Conservation (phyloP, 2,329 filamentous ascomycete species). For the Penicillium sp. region DNA sequence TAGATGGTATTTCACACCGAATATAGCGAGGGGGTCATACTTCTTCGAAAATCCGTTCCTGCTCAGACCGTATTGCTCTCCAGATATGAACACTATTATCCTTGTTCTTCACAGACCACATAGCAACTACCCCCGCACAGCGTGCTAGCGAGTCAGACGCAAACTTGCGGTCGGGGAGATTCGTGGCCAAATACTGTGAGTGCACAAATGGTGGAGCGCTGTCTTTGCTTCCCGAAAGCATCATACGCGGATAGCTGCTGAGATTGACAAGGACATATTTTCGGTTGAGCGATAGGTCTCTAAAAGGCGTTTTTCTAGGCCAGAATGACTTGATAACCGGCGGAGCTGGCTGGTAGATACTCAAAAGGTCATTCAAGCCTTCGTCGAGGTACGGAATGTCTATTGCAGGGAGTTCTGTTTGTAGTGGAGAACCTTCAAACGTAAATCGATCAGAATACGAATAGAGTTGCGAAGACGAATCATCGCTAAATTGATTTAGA, state of each 20-base stretch:
- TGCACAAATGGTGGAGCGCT: constrained; percentile 4
- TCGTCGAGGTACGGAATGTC: background rate
- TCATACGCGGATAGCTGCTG: background rate
- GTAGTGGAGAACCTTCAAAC: background rate
- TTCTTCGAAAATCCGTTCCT: constrained; percentile 3
- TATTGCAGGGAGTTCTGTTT: background rate
- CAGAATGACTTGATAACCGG: background rate
- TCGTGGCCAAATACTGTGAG: background rate
- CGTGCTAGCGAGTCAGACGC: background rate
- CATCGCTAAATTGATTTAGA: background rate
- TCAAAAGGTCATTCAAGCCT: background rate
- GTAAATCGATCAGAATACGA: background rate
- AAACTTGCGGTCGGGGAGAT: background rate
- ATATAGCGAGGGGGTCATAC: background rate
- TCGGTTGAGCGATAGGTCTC: background rate
- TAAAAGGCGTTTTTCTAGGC: background rate
- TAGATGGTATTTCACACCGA: background rate
- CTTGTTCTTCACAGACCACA: constrained; percentile 7
- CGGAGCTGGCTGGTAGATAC: constrained; percentile 4
- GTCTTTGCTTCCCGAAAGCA: background rate
- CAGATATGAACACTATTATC: constrained; percentile 5
- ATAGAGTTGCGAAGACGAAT: background rate
- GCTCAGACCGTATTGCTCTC: constrained; percentile 8
- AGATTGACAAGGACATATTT: constrained; percentile 3
- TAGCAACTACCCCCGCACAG: constrained; percentile 3